phyloP scores from a whole-genome alignment of 192 early-diverging fungal species.

The Backusella mclennaniae region DNA sequence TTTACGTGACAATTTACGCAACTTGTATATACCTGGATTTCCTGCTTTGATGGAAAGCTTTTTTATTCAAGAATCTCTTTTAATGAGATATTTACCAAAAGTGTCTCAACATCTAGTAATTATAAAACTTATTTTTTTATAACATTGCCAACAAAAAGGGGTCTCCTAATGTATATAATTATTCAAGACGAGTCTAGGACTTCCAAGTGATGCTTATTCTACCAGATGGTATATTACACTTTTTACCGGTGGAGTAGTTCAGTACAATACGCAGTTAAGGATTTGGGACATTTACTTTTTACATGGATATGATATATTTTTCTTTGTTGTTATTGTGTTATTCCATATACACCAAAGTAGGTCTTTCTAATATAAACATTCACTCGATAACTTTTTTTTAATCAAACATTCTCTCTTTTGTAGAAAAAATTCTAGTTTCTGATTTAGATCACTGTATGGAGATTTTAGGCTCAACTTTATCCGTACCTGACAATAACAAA shows the following conservation, averaged over 20 bases:
- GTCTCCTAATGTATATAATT: background rate
- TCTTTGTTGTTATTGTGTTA: conserved; percentile 48
- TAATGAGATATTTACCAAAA: conserved; percentile 44
- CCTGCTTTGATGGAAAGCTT: conserved; percentile 55
- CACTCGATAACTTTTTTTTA: too few relatives aligned
- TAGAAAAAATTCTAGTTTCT: conserved; percentile 26
- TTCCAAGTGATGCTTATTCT: conserved; percentile 47
- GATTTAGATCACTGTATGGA: conserved; percentile 50
- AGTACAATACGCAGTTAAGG: conserved; percentile 47
- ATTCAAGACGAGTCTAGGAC: conserved; percentile 39
- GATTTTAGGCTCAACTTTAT: conserved; percentile 44
- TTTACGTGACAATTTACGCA: conserved; percentile 43
- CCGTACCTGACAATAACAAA: conserved; percentile 45
- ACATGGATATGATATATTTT: conserved; percentile 53
- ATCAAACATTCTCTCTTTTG: background rate
- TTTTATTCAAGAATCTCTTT: conserved; percentile 52
- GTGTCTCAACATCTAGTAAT: conserved; percentile 46
- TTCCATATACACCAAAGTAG: conserved; percentile 47
- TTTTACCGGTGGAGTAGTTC: conserved; percentile 52
- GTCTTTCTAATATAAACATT: background rate
- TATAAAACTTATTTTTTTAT: background rate
- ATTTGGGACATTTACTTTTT: conserved; percentile 57
- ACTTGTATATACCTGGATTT: conserved; percentile 55
- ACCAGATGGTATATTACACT: conserved; percentile 63
- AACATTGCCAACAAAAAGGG: background rate